Evolutionary conservation across 257 asterid genomes (phyloP).

Genomic region (Scutellaria baicalensis): DNA sequence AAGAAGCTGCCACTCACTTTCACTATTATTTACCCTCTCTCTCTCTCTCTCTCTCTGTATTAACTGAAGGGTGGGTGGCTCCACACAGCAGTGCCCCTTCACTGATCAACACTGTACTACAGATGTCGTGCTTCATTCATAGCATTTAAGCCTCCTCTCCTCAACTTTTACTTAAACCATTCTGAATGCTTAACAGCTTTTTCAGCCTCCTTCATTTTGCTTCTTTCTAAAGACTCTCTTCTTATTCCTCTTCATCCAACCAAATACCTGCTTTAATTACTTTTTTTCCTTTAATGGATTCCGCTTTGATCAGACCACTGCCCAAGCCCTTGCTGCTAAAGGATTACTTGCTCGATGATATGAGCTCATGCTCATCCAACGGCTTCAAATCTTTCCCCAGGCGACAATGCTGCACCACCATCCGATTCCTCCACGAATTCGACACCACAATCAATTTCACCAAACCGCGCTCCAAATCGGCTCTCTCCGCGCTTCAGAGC

Average conservation of each 20-base stretch:
- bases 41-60: slow-evolving; percentile 10
- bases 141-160: neutral
- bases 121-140: slow-evolving; percentile 13
- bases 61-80: slow-evolving; percentile 19
- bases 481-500: slow-evolving; percentile 43
- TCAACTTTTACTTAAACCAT: slow-evolving; percentile 20
- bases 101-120: neutral
- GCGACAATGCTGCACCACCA: slow-evolving; percentile 41
- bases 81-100: neutral
- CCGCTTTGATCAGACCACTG: slow-evolving; percentile 12
- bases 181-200: slow-evolving; percentile 7
- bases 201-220: slow-evolving; percentile 5
- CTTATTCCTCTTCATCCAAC: neutral
- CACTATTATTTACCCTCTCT: neutral
- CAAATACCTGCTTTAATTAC: neutral
- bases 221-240: slow-evolving; percentile 6
- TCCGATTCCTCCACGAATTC: slow-evolving; percentile 24
- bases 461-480: slow-evolving; percentile 20
- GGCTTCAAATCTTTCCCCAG: slow-evolving; percentile 51
- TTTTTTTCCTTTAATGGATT: slow-evolving; percentile 17
- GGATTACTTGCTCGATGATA: slow-evolving; percentile 40
- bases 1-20: slow-evolving; percentile 55
- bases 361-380: slow-evolving; percentile 55
- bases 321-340: slow-evolving; percentile 30
- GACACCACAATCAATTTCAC: slow-evolving; percentile 13